Evolutionary conservation across 2,329 filamentous ascomycete genomes (phyloP).

Genomic region (Fusarium sp.): DNA sequence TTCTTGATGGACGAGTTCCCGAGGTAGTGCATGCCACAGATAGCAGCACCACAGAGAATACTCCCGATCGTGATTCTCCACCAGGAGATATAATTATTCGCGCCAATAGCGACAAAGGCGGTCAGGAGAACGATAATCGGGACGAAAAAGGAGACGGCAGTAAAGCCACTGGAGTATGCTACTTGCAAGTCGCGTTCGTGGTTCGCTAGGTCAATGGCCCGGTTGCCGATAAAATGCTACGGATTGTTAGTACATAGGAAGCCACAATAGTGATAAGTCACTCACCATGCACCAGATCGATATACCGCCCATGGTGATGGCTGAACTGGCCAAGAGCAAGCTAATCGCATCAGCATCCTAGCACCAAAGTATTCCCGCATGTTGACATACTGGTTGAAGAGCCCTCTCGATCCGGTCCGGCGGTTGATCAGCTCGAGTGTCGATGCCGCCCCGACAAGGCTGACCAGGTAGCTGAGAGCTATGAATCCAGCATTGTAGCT

Average conservation of each 20-base stretch:
- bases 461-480: constrained; percentile 79
- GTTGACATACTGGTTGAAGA: constrained; percentile 73
- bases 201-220: constrained; percentile 77
- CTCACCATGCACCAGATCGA: constrained; percentile 77
- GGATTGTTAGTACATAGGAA: not conserved
- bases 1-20: constrained; percentile 86
- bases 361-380: not conserved
- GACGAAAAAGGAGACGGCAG: constrained; percentile 81
- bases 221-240: constrained; percentile 75
- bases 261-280: not conserved
- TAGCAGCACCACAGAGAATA: constrained; percentile 75
- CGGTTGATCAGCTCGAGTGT: constrained; percentile 85
- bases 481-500: constrained; percentile 71
- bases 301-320: constrained; percentile 78
- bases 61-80: constrained; percentile 72
- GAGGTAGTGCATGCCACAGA: constrained; percentile 88
- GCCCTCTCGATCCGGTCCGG: constrained; percentile 74
- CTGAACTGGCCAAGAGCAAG: constrained; percentile 71
- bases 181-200: constrained; percentile 74
- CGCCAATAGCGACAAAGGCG: constrained; percentile 77
- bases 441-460: constrained; percentile 79
- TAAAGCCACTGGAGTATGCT: constrained; percentile 77
- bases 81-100: constrained; percentile 66
- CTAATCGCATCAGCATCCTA: constrained; percentile 49
- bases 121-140: constrained; percentile 78